Evolutionary conservation across 163 green algal genomes (phyloP).

Genomic region (Scenedesmus sp.): DNA sequence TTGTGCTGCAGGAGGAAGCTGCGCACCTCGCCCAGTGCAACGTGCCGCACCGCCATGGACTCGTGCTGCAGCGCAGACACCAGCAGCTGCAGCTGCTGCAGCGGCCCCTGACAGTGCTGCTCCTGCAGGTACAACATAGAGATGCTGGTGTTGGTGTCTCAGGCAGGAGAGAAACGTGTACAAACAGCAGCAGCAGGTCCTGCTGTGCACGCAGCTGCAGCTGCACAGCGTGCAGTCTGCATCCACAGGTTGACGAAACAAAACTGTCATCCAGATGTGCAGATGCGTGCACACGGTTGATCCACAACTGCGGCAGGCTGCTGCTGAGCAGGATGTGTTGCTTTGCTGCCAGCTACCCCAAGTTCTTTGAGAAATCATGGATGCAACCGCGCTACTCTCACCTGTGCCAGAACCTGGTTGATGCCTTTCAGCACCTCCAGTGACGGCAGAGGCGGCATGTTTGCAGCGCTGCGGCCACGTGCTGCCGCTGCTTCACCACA

Average conservation of each 20-base stretch:
- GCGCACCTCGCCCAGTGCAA: constrained; percentile 71
- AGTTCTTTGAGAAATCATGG: not conserved
- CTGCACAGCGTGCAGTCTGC: not conserved
- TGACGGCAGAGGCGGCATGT: constrained; percentile 75
- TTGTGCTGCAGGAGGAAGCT: constrained; percentile 67
- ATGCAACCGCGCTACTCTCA: not conserved
- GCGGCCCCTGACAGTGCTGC: not conserved
- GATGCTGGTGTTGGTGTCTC: not conserved
- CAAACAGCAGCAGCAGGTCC: not conserved
- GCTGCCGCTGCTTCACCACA: constrained; percentile 60
- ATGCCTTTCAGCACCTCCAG: constrained; percentile 68
- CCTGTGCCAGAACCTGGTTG: constrained; percentile 54
- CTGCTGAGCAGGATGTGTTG: not conserved
- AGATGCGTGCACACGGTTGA: not conserved
- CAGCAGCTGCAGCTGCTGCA: constrained; percentile 67
- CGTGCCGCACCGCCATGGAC: constrained; percentile 54
- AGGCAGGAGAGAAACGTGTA: not conserved
- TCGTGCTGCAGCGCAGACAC: constrained; percentile 71
- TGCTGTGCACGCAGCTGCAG: not conserved
- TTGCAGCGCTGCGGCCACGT: constrained; percentile 65
- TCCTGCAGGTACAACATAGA: not conserved
- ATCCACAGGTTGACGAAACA: no score
- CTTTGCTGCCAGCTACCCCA: not conserved
- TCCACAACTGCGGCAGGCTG: not conserved
- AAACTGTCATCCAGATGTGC: no score